Evolutionary conservation across 2,329 filamentous ascomycete genomes (phyloP).

Genomic region (Clarireedia hainanense): DNA sequence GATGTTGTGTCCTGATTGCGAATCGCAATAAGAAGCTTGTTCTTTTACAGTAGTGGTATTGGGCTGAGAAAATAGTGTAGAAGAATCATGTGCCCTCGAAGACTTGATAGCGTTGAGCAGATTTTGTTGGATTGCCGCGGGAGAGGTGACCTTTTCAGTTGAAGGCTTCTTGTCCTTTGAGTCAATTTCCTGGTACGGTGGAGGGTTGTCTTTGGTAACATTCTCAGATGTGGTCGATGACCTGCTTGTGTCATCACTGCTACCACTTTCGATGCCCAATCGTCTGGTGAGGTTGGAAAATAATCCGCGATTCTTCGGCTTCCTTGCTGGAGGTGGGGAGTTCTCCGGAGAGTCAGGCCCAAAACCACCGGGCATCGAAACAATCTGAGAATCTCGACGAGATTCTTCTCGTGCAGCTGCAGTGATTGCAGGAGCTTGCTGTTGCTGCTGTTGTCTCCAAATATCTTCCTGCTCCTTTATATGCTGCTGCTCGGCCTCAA

Average conservation of each 20-base stretch:
- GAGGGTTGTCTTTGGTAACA: constrained; percentile 17
- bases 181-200: constrained; percentile 21
- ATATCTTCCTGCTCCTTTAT: constrained; percentile 52
- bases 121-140: constrained; percentile 57
- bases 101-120: constrained; percentile 72
- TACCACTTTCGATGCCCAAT: constrained; percentile 55
- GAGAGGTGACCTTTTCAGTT: constrained; percentile 46
- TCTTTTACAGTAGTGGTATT: constrained; percentile 69
- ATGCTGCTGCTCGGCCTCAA: constrained; percentile 64
- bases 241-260: constrained; percentile 16
- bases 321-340: constrained; percentile 34
- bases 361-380: constrained; percentile 68
- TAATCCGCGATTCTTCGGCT: constrained; percentile 41
- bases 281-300: constrained; percentile 60
- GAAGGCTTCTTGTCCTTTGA: constrained; percentile 10
- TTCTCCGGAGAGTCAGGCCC: constrained; percentile 52
- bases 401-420: constrained; percentile 15
- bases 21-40: constrained; percentile 80
- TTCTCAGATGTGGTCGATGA: constrained; percentile 5
- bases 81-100: constrained; percentile 68
- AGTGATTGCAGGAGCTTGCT: constrained; percentile 12
- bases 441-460: constrained; percentile 30
- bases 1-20: constrained; percentile 65
- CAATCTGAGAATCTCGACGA: constrained; percentile 33
- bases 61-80: constrained; percentile 64